phyloP scores from a whole-genome alignment of 164 flowering plant species.

The Vitis riparia region DNA sequence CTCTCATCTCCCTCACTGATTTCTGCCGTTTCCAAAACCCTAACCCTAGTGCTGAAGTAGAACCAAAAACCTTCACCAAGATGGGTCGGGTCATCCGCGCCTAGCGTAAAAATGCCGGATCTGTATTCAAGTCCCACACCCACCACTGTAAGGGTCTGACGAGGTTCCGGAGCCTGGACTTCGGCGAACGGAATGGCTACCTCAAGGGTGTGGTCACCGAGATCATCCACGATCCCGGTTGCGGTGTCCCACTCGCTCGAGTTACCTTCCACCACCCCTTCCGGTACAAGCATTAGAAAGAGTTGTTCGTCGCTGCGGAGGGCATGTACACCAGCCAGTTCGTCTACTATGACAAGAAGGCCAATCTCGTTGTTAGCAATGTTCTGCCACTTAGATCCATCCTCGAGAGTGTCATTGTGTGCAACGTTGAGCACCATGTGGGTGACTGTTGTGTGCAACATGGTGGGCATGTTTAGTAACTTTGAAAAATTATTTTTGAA shows the following conservation, averaged over 20 bases:
- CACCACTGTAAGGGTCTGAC: slow-evolving; percentile 75
- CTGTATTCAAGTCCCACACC: slow-evolving; percentile 62
- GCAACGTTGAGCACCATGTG: slow-evolving; percentile 67
- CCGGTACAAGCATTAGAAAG: slow-evolving; percentile 62
- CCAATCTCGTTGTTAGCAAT: slow-evolving; percentile 53
- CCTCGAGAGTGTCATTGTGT: slow-evolving; percentile 66
- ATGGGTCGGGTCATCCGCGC: slow-evolving; percentile 68
- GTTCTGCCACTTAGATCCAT: slow-evolving; percentile 49
- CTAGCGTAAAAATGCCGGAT: slow-evolving; percentile 65
- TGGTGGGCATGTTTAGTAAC: too few species aligned
- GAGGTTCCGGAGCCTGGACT: slow-evolving; percentile 54
- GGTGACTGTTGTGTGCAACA: slow-evolving; percentile 36
- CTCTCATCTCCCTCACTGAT: too few species aligned
- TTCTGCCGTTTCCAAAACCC: too few species aligned
- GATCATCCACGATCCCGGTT: slow-evolving; percentile 64
- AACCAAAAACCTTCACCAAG: background rate
- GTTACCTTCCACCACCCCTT: slow-evolving; percentile 66
- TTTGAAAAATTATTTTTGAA: too few species aligned
- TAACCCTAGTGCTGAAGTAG: too few species aligned
- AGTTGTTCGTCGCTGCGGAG: slow-evolving; percentile 65
- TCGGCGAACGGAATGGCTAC: slow-evolving; percentile 67
- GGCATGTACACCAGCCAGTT: slow-evolving; percentile 67
- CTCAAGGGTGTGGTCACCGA: slow-evolving; percentile 61
- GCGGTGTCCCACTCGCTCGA: slow-evolving; percentile 61
- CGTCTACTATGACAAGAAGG: slow-evolving; percentile 60